A percentile compares a stretch with the other conserved stretches of the same genome.
phyloP scores from a whole-genome alignment of 148 eudicot species.

The Selenicereus undatus region DNA sequence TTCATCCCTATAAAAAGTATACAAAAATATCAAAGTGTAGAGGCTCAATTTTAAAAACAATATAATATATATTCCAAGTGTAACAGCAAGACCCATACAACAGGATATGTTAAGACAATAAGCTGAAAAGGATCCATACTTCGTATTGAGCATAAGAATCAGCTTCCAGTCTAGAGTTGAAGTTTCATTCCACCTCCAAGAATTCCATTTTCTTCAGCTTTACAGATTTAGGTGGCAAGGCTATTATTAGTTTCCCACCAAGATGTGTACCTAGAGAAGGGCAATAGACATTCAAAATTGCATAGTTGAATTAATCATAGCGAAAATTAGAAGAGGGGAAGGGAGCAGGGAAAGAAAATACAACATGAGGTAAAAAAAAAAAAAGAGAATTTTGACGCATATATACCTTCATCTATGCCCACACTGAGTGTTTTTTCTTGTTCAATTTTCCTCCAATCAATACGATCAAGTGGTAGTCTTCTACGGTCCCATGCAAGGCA shows the following conservation, averaged over 20 bases:
- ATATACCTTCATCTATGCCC: slow-evolving; percentile 2
- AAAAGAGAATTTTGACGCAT: too few relatives aligned
- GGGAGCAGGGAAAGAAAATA: background rate
- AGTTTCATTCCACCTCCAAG: slow-evolving; percentile 69
- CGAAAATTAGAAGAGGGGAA: background rate
- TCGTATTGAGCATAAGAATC: slow-evolving; percentile 92
- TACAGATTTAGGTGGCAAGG: slow-evolving; percentile 76
- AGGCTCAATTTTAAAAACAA: too few relatives aligned
- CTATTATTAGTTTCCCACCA: slow-evolving; percentile 87
- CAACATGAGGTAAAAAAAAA: background rate
- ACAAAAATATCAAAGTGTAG: too few relatives aligned
- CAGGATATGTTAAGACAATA: slow-evolving; percentile 3
- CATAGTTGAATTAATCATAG: background rate
- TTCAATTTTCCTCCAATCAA: background rate
- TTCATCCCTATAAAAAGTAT: too few relatives aligned
- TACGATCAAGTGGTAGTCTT: slow-evolving; percentile 3
- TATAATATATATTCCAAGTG: background rate
- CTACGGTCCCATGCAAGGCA: slow-evolving; percentile 11
- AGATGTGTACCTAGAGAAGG: slow-evolving; percentile 61
- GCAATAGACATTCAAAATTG: background rate
- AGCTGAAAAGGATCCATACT: slow-evolving; percentile 34
- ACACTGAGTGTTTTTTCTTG: slow-evolving; percentile 4
- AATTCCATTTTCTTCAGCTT: slow-evolving; percentile 80
- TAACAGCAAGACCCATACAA: background rate
- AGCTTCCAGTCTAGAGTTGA: slow-evolving; percentile 77